Evolutionary conservation across 345 rosid genomes (phyloP).

Genomic region (Aurinia saxatilis): DNA sequence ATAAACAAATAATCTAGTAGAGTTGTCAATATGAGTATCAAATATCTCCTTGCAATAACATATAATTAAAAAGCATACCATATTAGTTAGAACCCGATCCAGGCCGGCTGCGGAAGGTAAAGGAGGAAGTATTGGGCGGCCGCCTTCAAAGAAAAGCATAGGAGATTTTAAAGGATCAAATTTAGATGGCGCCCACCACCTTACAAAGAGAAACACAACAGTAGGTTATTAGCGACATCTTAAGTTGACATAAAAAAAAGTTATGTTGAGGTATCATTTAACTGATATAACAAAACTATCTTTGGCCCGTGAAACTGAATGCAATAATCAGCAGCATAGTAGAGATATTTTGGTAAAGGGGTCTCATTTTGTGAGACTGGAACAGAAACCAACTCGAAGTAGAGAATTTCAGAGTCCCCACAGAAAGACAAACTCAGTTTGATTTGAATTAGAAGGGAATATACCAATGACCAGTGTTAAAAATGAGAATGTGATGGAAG

Average conservation of each 20-base stretch:
- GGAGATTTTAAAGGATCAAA: conserved; percentile 81
- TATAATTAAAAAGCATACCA: conserved; percentile 37
- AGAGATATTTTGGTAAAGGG: neutral
- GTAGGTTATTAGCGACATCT: neutral
- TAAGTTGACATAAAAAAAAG: neutral
- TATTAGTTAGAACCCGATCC: conserved; percentile 59
- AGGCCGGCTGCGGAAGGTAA: conserved; percentile 59
- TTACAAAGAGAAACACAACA: conserved; percentile 22
- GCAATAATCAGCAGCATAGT: neutral
- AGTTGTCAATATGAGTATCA: neutral
- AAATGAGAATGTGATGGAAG: conserved; percentile 69
- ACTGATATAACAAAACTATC: neutral
- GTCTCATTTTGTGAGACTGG: neutral
- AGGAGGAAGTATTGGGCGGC: conserved; percentile 62
- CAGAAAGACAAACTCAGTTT: neutral
- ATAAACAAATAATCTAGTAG: neutral
- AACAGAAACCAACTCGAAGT: neutral
- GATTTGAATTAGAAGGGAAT: neutral
- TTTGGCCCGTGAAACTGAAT: neutral
- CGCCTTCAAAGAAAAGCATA: conserved; percentile 82
- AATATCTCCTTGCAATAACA: neutral
- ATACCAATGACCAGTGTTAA: conserved; percentile 96
- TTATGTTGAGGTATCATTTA: neutral
- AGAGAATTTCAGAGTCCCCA: neutral
- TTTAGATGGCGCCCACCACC: conserved; percentile 99